Percentiles rank a stretch among this genome's conserved stretches.
These are phyloP conservation scores for Suillus plorans DNA, from an alignment of 768 basidiomycete species.

Conservation along the genomic window DNA sequence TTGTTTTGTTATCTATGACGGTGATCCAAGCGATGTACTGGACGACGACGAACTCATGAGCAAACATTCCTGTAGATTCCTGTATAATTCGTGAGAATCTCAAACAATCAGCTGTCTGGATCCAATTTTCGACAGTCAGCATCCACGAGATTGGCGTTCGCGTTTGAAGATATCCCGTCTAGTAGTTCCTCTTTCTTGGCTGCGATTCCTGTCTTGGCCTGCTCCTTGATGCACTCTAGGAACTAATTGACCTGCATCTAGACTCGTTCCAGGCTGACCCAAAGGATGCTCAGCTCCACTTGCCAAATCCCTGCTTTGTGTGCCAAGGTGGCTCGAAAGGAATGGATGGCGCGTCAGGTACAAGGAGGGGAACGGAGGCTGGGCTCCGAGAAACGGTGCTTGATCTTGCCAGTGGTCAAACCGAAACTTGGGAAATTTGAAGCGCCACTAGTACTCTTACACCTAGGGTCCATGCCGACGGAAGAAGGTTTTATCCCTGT, in stretches of 20 bases:
- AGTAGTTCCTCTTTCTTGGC: background rate
- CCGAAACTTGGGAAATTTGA: background rate
- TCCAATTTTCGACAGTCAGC: too few species aligned
- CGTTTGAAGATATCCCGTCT: background rate
- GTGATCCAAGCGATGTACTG: too few species aligned
- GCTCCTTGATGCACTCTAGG: background rate
- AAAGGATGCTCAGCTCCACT: background rate
- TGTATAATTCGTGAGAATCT: too few species aligned
- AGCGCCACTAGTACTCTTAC: background rate
- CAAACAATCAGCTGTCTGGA: too few species aligned
- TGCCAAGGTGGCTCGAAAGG: background rate
- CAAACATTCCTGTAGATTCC: too few species aligned
- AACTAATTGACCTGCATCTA: background rate
- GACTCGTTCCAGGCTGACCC: background rate
- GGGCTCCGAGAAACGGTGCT: background rate
- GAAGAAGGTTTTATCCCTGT: background rate
- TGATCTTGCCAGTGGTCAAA: background rate
- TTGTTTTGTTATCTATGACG: too few species aligned
- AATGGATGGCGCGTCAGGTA: background rate
- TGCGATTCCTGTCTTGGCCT: background rate
- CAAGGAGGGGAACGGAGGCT: background rate
- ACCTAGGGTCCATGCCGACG: background rate
- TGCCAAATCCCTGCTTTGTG: too few species aligned
- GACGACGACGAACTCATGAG: too few species aligned
- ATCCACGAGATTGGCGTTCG: too few species aligned